phyloP scores from a whole-genome alignment of 768 basidiomycete genomes.

The Auricularia sp. region DNA sequence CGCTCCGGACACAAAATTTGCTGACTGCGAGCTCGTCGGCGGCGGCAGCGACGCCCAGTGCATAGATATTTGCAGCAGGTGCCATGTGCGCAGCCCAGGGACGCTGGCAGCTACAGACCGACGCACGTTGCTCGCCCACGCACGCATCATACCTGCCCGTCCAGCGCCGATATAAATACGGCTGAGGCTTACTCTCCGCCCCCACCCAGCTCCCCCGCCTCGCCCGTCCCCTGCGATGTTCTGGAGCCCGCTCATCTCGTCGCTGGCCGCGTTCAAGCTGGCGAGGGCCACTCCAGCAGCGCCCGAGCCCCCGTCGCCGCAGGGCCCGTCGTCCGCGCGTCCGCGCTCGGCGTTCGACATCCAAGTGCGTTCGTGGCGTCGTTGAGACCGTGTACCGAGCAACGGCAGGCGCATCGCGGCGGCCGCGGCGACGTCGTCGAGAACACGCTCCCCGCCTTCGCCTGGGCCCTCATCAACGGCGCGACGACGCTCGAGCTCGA shows the following conservation, averaged over 20 bases:
- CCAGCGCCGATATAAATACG: background rate
- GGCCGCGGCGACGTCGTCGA: constrained; percentile 68
- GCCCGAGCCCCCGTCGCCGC: background rate
- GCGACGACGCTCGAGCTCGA: constrained; percentile 71
- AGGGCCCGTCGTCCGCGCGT: background rate
- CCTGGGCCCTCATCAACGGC: constrained; percentile 70
- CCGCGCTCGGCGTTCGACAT: background rate
- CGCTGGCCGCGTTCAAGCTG: background rate
- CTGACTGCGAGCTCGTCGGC: background rate
- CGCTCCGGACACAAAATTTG: background rate
- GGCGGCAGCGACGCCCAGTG: too few species aligned
- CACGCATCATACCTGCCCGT: background rate
- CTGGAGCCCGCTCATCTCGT: background rate
- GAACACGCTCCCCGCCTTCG: constrained; percentile 64
- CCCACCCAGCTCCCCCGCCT: background rate
- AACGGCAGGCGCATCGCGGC: constrained; percentile 57
- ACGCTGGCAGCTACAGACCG: background rate
- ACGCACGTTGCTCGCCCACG: background rate
- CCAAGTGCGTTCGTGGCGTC: background rate
- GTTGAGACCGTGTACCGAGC: background rate
- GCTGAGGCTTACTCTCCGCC: too few species aligned
- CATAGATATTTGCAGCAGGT: background rate
- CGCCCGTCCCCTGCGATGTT: background rate
- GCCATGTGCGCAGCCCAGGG: background rate
- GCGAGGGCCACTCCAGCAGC: background rate